Conservation (phyloP, 352 stramenopile species). For the Globisporangium nodosum region DNA sequence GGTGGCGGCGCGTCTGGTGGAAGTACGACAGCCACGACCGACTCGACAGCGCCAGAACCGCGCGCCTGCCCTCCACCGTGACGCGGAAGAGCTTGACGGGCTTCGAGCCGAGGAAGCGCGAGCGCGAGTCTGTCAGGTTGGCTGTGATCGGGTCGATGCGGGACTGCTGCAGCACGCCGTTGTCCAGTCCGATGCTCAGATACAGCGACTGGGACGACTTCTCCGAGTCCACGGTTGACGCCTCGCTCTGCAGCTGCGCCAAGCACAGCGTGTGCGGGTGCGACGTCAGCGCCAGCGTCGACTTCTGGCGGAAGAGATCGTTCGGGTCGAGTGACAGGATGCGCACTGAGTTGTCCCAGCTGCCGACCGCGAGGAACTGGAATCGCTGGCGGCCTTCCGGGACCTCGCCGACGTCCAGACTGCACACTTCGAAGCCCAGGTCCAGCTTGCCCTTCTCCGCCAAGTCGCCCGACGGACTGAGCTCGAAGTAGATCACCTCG, state of each 20-base stretch:
- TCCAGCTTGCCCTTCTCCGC: constrained; percentile 93
- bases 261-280: constrained; percentile 82
- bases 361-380: constrained; percentile 96
- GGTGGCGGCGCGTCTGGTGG: constrained; percentile 85
- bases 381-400: constrained; percentile 91
- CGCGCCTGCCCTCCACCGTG: constrained; percentile 77
- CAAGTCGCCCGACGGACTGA: constrained; percentile 91
- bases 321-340: constrained; percentile 95
- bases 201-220: constrained; percentile 67
- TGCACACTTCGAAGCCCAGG: constrained; percentile 95
- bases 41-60: constrained; percentile 94
- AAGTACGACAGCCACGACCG: constrained; percentile 96
- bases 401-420: constrained; percentile 96
- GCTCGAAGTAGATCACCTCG: constrained; percentile 98
- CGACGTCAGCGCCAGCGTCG: constrained; percentile 73
- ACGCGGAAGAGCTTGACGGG: constrained; percentile 95
- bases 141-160: constrained; percentile 86
- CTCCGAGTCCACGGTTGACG: constrained; percentile 44
- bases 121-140: constrained; percentile 84
- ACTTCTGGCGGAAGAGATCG: constrained; percentile 85
- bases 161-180: constrained; percentile 93
- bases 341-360: constrained; percentile 87
- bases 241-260: constrained; percentile 71
- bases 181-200: constrained; percentile 89
- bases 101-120: constrained; percentile 92